Conservation (phyloP, 1,139 yeast species). For the Pichia inconspicua region DNA sequence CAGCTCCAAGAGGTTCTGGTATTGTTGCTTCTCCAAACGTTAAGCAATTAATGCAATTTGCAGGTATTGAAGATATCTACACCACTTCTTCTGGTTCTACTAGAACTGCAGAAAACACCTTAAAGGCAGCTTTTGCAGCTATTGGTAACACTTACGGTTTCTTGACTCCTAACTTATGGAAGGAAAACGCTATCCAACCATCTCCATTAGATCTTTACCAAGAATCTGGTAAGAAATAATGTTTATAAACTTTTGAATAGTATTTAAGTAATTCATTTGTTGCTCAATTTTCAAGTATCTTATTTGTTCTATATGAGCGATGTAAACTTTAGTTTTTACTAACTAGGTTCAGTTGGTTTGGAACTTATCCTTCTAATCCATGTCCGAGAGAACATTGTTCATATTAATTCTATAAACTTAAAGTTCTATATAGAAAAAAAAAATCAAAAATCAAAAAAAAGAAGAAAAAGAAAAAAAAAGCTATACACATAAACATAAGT, state of each 20-base stretch:
- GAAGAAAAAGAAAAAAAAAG: constrained; percentile 4
- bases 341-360: too few relatives aligned
- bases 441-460: constrained; percentile 4
- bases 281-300: neutral
- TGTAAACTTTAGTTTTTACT: too few relatives aligned
- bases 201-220: constrained; percentile 94
- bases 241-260: neutral
- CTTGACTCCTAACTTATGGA: constrained; percentile 99
- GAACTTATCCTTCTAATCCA: too few relatives aligned
- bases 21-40: constrained; percentile 99
- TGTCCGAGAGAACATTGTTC: neutral
- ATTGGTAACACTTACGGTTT: constrained; percentile 99
- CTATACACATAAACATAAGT: constrained; percentile 1
- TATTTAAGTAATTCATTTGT: neutral
- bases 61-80: constrained; percentile 99
- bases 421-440: constrained; percentile 1
- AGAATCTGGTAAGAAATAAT: constrained; percentile 69
- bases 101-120: constrained; percentile 99
- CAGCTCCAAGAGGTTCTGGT: constrained; percentile 99
- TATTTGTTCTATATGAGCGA: too few relatives aligned
- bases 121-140: constrained; percentile 99
- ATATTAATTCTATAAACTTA: neutral
- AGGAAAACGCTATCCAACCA: constrained; percentile 70
- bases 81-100: constrained; percentile 98
- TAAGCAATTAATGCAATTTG: constrained; percentile 96